Percentiles rank a stretch among this genome's conserved stretches.
Evolutionary conservation across 371 early-diverging fungal genomes (phyloP).

Genomic region (Coemansia sp.): DNA sequence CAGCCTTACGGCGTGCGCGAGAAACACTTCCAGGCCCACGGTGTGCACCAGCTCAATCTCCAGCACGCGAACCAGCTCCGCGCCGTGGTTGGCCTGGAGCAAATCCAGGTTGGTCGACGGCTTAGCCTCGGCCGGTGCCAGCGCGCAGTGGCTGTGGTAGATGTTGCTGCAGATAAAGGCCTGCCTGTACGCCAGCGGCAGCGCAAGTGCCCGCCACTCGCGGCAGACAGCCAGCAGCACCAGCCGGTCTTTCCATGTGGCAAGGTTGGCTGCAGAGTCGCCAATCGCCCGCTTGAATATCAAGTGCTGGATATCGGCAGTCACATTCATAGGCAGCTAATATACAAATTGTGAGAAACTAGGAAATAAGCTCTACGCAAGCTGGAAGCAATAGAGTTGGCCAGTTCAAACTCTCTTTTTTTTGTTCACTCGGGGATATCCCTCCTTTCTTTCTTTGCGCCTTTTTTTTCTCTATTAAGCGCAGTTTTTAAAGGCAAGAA

Average conservation of each 20-base stretch:
- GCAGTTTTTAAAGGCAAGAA: not conserved
- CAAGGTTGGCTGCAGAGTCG: not conserved
- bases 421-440: too few relatives aligned
- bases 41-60: conserved; percentile 9
- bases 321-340: not conserved
- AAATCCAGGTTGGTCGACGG: conserved; percentile 2
- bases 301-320: conserved; percentile 2
- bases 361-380: too few relatives aligned
- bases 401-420: too few relatives aligned
- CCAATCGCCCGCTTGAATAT: not conserved
- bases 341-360: too few relatives aligned
- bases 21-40: not conserved
- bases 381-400: not conserved
- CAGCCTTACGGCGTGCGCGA: not conserved
- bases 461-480: not conserved
- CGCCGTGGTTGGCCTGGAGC: not conserved
- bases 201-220: not conserved
- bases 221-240: conserved; percentile 3
- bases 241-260: not conserved
- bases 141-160: not conserved
- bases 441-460: too few relatives aligned
- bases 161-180: conserved; percentile 1
- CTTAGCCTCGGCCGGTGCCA: not conserved
- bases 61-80: not conserved
- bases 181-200: not conserved